Evolutionary conservation across 441 rosid genomes (phyloP), one percentile per base, ranked within the genome.

Genomic region (Biscutella laevigata): DNA sequence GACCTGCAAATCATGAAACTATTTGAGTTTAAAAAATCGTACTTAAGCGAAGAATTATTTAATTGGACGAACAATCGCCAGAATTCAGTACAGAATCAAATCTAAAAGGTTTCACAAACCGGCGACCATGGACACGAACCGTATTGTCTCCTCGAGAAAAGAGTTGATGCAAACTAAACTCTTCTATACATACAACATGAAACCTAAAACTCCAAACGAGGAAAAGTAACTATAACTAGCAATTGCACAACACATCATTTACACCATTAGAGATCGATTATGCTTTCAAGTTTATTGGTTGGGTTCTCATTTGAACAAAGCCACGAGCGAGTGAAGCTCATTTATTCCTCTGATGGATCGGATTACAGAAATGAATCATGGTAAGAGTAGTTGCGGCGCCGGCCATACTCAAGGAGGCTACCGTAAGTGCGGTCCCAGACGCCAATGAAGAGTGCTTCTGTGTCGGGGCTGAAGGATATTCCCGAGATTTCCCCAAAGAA

Each of bases 341-440:
- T 47, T 63, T 55, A 63, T 58, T 65, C 43, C 19, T 36, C 37
- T 11, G 37, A 30, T 12, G 24, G 27, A 11, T 58, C 22, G 3
- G 46, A 4, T 58, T 46, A 82, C 8, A 79, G 51, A 38, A 56
- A 54, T 54, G 82, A 72, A 64, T 82, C 75, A 7, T 77, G 80
- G 73, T 79, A 82, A 0, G 73, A 66, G 73, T 73, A 82, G 68
- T 79, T 73, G 49, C 70, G 71, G 48, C 68, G 39, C 32, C 89
- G 68, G 3, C 71, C 52, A 21, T 77, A 82, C 70, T 82, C 86
- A 4, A 82, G 75, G 11, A 82, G 86, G 73, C 89, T 77, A 40
- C 86, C 82, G 6, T 82, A 82, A 14, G 81, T 77, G n/a, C 83
- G 79, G 57, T 82, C 86, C 86, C 85, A 82, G 44, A 82, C 82